A percentile compares a stretch with the other conserved stretches of the same genome.
Conservation (phyloP, 805 yeast genomes). For the Lachancea meyersii region DNA sequence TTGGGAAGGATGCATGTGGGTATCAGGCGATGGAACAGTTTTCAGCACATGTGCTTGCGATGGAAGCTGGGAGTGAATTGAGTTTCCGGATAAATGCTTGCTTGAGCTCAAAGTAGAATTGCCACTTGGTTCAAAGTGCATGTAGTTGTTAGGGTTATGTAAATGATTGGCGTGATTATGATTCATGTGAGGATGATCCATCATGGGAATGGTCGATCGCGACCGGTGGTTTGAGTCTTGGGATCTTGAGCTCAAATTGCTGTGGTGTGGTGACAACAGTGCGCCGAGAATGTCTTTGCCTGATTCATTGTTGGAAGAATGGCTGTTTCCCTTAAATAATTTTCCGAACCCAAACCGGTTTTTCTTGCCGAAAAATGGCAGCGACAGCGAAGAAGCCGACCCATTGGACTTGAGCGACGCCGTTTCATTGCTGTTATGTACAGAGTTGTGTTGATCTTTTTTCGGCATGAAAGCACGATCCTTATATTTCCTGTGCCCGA, state of each 20-base stretch:
- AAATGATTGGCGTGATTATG: slow-evolving; percentile 10
- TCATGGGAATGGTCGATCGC: slow-evolving; percentile 3
- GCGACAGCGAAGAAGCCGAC: slow-evolving; percentile 7
- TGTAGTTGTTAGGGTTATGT: slow-evolving; percentile 12
- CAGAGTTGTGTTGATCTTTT: slow-evolving; percentile 1
- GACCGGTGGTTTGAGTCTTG: slow-evolving; percentile 4
- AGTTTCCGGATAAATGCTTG: background rate
- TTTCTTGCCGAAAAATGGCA: slow-evolving; percentile 7
- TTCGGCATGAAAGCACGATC: slow-evolving; percentile 1
- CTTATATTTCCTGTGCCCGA: background rate
- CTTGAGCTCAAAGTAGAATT: background rate
- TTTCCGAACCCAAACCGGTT: slow-evolving; percentile 8
- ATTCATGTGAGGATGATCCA: slow-evolving; percentile 7
- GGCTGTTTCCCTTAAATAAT: slow-evolving; percentile 8
- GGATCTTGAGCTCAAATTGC: slow-evolving; percentile 9
- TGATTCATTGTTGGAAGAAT: slow-evolving; percentile 8
- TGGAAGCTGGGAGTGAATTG: slow-evolving; percentile 1
- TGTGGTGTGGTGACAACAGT: slow-evolving; percentile 7
- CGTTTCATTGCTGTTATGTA: slow-evolving; percentile 5
- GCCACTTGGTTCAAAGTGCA: background rate
- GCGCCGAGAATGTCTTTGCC: slow-evolving; percentile 9
- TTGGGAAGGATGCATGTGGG: slow-evolving; percentile 28
- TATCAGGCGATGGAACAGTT: slow-evolving; percentile 12
- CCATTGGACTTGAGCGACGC: slow-evolving; percentile 8
- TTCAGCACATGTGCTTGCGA: slow-evolving; percentile 3